These are phyloP conservation scores for Sordariomycetes sp. DNA, from an alignment of 2,329 filamentous ascomycete genomes.

Conservation along the genomic window DNA sequence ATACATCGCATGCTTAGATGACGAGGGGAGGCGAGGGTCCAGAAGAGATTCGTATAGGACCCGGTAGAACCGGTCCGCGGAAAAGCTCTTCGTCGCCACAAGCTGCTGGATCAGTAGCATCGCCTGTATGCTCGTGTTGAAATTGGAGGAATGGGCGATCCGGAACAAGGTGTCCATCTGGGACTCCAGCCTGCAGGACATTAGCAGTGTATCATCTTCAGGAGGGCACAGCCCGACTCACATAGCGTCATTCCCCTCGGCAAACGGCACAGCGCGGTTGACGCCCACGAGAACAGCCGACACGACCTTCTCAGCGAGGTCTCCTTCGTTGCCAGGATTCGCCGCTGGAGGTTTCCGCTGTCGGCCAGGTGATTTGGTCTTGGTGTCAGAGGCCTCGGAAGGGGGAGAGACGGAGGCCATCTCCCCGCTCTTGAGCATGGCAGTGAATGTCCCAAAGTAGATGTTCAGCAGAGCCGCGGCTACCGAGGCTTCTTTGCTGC, in stretches of 20 bases:
- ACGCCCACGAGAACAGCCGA: conserved; percentile 88
- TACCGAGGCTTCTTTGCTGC: conserved; percentile 68
- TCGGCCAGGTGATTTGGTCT: conserved; percentile 22
- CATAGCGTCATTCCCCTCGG: conserved; percentile 66
- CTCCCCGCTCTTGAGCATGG: conserved; percentile 57
- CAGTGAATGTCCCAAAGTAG: conserved; percentile 84
- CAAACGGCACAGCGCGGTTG: conserved; percentile 91
- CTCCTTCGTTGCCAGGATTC: conserved; percentile 50
- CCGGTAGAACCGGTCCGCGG: conserved; percentile 85
- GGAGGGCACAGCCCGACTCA: conserved; percentile 27
- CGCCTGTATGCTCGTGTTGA: conserved; percentile 96
- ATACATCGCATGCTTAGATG: conserved; percentile 92
- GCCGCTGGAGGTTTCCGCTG: conserved; percentile 11
- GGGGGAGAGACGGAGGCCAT: conserved; percentile 25
- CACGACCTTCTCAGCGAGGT: conserved; percentile 64
- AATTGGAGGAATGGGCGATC: conserved; percentile 95
- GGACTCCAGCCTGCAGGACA: conserved; percentile 54
- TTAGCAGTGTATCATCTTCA: conserved; percentile 10
- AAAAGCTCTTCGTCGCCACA: conserved; percentile 66
- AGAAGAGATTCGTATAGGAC: conserved; percentile 91
- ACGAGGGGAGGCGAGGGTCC: conserved; percentile 77
- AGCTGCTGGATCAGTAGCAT: conserved; percentile 92
- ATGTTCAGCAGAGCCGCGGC: conserved; percentile 76
- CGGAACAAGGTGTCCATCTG: conserved; percentile 91
- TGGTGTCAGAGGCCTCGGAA: conserved; percentile 28